A percentile compares a stretch with the other conserved stretches of the same genome.
These are phyloP conservation scores for Triangularia setosa DNA, from an alignment of 2,329 filamentous ascomycete species.

Conservation along the genomic window DNA sequence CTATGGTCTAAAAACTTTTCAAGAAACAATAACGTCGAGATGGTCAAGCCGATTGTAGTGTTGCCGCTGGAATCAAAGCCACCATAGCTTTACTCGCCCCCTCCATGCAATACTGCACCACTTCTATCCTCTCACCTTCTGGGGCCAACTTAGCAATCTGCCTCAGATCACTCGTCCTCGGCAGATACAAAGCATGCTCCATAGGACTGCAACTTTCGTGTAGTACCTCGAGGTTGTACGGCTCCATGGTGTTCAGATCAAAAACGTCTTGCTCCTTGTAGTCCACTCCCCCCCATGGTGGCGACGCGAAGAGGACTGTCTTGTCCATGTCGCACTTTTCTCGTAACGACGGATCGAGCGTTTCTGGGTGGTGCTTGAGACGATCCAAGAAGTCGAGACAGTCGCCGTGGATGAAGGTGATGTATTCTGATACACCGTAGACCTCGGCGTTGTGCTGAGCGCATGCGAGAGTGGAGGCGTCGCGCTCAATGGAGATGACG, in stretches of 20 bases:
- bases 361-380: conserved; percentile 17
- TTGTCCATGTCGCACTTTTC: conserved; percentile 34
- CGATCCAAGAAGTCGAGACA: conserved; percentile 70
- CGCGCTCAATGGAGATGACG: conserved; percentile 85
- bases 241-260: conserved; percentile 80
- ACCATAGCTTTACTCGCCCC: conserved; percentile 81
- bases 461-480: conserved; percentile 75
- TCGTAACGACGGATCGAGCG: conserved; percentile 38
- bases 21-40: not conserved
- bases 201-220: conserved; percentile 57
- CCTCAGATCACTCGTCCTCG: conserved; percentile 75
- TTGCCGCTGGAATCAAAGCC: conserved; percentile 50
- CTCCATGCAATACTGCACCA: conserved; percentile 87
- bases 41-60: not conserved
- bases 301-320: conserved; percentile 54
- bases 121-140: conserved; percentile 56
- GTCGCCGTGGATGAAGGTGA: conserved; percentile 84
- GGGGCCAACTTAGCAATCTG: conserved; percentile 64
- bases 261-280: conserved; percentile 66
- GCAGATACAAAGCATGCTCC: conserved; percentile 73
- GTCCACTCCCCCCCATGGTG: conserved; percentile 57
- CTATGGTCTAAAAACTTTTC: not conserved
- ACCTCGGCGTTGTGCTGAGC: conserved; percentile 87
- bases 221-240: conserved; percentile 67
- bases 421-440: conserved; percentile 71